Conservation (phyloP, 768 basidiomycete genomes). For the Trametes punicea region DNA sequence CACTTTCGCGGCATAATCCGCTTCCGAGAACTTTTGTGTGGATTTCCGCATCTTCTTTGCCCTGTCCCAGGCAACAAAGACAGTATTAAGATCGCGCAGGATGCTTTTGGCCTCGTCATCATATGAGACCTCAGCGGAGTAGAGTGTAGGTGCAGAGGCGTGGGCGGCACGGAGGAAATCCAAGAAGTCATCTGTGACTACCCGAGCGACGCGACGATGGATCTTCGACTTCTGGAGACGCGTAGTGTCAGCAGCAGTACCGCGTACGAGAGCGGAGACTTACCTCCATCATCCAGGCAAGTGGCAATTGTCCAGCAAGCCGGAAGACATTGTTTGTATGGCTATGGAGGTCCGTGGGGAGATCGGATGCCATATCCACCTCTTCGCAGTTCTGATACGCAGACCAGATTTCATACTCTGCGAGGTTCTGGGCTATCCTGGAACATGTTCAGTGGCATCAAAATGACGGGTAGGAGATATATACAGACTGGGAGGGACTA, state of each 20-base stretch:
- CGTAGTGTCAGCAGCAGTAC: too few relatives aligned
- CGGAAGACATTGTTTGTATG: constrained; percentile 41
- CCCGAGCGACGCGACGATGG: constrained; percentile 26
- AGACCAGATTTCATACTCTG: constrained; percentile 48
- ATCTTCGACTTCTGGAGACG: background rate
- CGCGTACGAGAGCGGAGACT: background rate
- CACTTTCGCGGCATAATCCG: constrained; percentile 55
- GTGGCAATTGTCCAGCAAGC: constrained; percentile 35
- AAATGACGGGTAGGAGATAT: background rate
- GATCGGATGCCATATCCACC: constrained; percentile 40
- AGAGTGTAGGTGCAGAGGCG: constrained; percentile 37
- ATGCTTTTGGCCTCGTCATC: constrained; percentile 23
- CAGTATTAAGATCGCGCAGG: constrained; percentile 38
- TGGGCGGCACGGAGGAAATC: constrained; percentile 34
- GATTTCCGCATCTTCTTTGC: constrained; percentile 42
- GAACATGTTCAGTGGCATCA: background rate
- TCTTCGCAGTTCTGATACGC: constrained; percentile 48
- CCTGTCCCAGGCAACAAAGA: constrained; percentile 45
- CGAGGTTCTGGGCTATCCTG: constrained; percentile 12
- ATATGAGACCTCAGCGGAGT: constrained; percentile 30
- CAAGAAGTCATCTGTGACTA: constrained; percentile 29
- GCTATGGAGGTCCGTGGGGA: constrained; percentile 37
- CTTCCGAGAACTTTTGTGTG: constrained; percentile 49
- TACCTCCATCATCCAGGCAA: constrained; percentile 43
- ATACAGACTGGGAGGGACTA: constrained; percentile 5